Evolutionary conservation across 2,329 filamentous ascomycete species (phyloP), one percentile per base, ranked within the genome.

Genomic region (Sclerotinia spermophila): DNA sequence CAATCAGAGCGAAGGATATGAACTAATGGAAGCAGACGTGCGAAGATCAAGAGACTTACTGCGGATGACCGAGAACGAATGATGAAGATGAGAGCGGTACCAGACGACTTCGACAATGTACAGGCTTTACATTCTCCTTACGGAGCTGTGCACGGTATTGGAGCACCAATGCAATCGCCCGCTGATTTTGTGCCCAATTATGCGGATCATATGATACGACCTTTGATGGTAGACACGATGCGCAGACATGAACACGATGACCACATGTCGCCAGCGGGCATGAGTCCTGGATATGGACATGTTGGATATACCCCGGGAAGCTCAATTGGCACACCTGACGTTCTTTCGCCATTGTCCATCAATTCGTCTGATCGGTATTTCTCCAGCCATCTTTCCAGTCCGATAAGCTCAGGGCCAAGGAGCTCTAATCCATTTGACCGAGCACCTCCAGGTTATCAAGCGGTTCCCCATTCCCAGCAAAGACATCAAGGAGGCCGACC

Each of bases 11-110:
- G 17, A 21, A 55, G n/a, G 27, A 42, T 33, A 58, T 33, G 24
- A 27, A 40, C 40, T 69, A 38, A 69, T 15, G 8, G 44, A 65
- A 59, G n/a, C 64, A 91, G 89, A 76, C 86, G 89, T 74, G 89
- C 89, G 59, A 92, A 92, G 79, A 90, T 91, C 78, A 92, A 92
- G 84, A 85, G 89, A 61, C 82, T 91, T 73, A 90, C 86, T 75
- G 87, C 85, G n/a, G 89, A 91, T 79, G 89, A 92, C 77, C 86
- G 89, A 62, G 89, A 92, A 72, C 85, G 88, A 70, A 89, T 91
- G 86, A 88, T 92, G 78, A 89, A 90, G 80, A 91, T 91, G 87
- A 84, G 89, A 69, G 89, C 89, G 5, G 87, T 92, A 5, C 89
- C 89, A 13, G 89, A 91, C 74, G 88, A 89, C 74, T 92, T 92